Percentiles rank a stretch among this genome's conserved stretches.
Evolutionary conservation across 2,329 filamentous ascomycete species (phyloP).

Genomic region (Neopestalotiopsis clavispora): DNA sequence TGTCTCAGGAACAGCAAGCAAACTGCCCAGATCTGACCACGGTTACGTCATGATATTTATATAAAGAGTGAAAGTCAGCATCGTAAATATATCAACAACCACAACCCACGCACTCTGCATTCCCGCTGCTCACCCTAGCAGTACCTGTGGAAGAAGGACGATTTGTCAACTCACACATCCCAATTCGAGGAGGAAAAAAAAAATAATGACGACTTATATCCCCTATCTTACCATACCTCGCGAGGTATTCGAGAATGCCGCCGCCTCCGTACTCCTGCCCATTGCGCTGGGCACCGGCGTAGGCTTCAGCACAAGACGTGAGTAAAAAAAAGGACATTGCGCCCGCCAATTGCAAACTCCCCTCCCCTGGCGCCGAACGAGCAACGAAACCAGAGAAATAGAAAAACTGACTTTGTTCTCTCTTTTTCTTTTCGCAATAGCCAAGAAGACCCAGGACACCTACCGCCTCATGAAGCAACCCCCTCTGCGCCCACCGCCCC

Average conservation of each 20-base stretch:
- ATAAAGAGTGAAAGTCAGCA: background rate
- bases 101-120: background rate
- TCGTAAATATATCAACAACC: slow-evolving; percentile 6
- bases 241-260: slow-evolving; percentile 72
- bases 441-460: slow-evolving; percentile 61
- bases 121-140: background rate
- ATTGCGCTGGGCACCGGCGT: slow-evolving; percentile 75
- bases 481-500: slow-evolving; percentile 63
- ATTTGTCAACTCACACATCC: background rate
- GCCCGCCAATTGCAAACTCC: slow-evolving; percentile 15
- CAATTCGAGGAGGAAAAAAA: background rate
- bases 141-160: background rate
- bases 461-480: slow-evolving; percentile 73
- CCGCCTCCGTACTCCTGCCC: slow-evolving; percentile 77
- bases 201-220: slow-evolving; percentile 74
- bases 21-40: background rate
- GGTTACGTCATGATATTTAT: slow-evolving; percentile 8
- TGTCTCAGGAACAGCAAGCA: slow-evolving; percentile 3
- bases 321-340: slow-evolving; percentile 30
- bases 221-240: slow-evolving; percentile 75
- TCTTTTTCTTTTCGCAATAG: slow-evolving; percentile 37
- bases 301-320: slow-evolving; percentile 71
- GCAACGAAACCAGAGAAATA: no score
- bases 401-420: background rate
- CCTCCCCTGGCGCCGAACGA: no score